These are phyloP conservation scores for Talaromyces amestolkiae DNA, from an alignment of 2,329 filamentous ascomycete genomes.

Conservation along the genomic window DNA sequence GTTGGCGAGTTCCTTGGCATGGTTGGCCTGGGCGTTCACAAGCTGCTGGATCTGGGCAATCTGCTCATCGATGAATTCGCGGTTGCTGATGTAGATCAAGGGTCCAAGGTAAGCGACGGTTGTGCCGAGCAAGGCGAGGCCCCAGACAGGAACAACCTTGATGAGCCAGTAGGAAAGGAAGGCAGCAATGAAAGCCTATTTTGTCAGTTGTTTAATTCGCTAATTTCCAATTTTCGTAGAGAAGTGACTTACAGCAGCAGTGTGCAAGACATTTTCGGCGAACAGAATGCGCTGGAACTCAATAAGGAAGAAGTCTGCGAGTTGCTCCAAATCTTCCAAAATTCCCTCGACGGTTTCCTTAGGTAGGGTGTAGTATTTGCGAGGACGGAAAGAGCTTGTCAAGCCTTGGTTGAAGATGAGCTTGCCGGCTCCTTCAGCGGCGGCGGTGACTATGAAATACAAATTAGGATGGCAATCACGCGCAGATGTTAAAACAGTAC, in stretches of 20 bases:
- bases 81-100: conserved; percentile 64
- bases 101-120: conserved; percentile 58
- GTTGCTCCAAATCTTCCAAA: conserved; percentile 61
- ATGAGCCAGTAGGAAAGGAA: conserved; percentile 63
- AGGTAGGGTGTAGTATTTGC: conserved; percentile 64
- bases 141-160: conserved; percentile 65
- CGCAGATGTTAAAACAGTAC: conserved; percentile 26
- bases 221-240: conserved; percentile 16
- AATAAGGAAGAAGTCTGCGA: conserved; percentile 67
- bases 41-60: conserved; percentile 55
- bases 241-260: conserved; percentile 54
- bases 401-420: conserved; percentile 57
- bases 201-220: conserved; percentile 3
- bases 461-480: background rate
- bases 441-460: conserved; percentile 45
- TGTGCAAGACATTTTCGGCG: conserved; percentile 63
- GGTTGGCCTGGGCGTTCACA: conserved; percentile 57
- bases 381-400: conserved; percentile 60
- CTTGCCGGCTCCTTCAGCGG: conserved; percentile 57
- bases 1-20: conserved; percentile 59
- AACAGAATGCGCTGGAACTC: conserved; percentile 66
- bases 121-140: conserved; percentile 57
- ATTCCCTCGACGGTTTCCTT: conserved; percentile 62
- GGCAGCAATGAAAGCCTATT: conserved; percentile 58
- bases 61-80: conserved; percentile 62